These are phyloP conservation scores for Cladosporium sp. DNA, from an alignment of 2,329 filamentous ascomycete genomes.

Conservation along the genomic window DNA sequence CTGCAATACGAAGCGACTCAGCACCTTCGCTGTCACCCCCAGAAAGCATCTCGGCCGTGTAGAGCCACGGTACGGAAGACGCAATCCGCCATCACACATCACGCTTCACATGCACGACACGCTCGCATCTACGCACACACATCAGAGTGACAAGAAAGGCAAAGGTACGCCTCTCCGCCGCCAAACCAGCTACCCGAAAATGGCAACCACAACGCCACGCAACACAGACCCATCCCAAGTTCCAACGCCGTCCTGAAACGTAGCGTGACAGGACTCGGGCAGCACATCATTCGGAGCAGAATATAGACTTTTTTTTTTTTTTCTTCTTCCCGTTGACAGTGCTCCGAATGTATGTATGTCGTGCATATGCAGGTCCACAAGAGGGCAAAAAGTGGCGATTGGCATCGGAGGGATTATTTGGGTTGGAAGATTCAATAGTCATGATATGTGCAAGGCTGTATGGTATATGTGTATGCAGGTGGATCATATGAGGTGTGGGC, in stretches of 20 bases:
- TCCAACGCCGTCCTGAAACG: background rate
- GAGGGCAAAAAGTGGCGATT: background rate
- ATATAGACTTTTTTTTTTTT: background rate
- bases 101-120: conserved; percentile 2
- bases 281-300: background rate
- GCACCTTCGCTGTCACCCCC: background rate
- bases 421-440: no score
- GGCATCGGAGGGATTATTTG: no score
- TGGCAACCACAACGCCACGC: background rate
- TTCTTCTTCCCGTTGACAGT: no score
- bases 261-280: background rate
- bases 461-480: background rate
- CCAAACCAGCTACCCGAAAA: background rate
- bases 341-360: background rate
- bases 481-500: background rate
- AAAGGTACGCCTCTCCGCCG: background rate
- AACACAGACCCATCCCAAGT: background rate
- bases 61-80: conserved; percentile 8
- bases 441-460: no score
- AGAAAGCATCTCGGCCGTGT: background rate
- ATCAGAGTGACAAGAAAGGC: background rate
- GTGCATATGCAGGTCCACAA: background rate
- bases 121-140: background rate
- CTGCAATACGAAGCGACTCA: background rate
- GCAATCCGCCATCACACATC: background rate